These are phyloP conservation scores for Microdochium bolleyi DNA, from an alignment of 2,329 filamentous ascomycete genomes.

Conservation along the genomic window DNA sequence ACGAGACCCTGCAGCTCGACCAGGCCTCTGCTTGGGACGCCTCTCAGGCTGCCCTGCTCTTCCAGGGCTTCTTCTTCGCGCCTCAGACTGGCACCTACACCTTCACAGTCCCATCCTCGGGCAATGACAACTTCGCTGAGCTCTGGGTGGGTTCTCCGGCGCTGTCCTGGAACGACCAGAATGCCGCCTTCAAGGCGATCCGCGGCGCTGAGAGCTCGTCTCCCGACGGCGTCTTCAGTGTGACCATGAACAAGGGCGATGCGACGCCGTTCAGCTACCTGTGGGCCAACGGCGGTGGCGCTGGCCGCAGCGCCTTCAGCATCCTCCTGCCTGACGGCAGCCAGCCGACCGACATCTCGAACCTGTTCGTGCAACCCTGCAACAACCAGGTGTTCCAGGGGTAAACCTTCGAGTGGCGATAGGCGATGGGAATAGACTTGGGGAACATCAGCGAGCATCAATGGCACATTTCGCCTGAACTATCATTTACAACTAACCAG, in stretches of 20 bases:
- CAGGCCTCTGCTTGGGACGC: background rate
- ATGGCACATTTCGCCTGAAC: too few relatives aligned
- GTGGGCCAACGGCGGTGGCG: slow-evolving; percentile 8
- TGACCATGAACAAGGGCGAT: slow-evolving; percentile 5
- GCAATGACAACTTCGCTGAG: slow-evolving; percentile 8
- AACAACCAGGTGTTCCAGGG: too few relatives aligned
- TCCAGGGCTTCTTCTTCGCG: slow-evolving; percentile 9
- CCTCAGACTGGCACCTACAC: slow-evolving; percentile 3
- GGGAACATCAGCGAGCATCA: too few relatives aligned
- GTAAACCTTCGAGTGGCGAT: too few relatives aligned
- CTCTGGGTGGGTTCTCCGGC: slow-evolving; percentile 6
- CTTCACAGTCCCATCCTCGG: background rate
- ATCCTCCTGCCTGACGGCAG: slow-evolving; percentile 3
- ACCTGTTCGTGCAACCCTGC: slow-evolving; percentile 6
- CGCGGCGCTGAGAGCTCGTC: slow-evolving; percentile 17
- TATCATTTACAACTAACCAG: too few relatives aligned
- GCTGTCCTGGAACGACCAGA: slow-evolving; percentile 7
- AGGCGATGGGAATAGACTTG: too few relatives aligned
- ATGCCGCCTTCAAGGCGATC: slow-evolving; percentile 7
- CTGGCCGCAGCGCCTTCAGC: slow-evolving; percentile 4
- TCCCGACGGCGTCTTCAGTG: background rate
- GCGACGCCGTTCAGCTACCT: slow-evolving; percentile 6
- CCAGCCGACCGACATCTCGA: slow-evolving; percentile 1
- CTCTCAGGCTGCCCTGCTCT: slow-evolving; percentile 1
- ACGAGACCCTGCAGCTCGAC: background rate